Conservation (phyloP, 2,329 filamentous ascomycete genomes). For the Trichoderma semiorbis region DNA sequence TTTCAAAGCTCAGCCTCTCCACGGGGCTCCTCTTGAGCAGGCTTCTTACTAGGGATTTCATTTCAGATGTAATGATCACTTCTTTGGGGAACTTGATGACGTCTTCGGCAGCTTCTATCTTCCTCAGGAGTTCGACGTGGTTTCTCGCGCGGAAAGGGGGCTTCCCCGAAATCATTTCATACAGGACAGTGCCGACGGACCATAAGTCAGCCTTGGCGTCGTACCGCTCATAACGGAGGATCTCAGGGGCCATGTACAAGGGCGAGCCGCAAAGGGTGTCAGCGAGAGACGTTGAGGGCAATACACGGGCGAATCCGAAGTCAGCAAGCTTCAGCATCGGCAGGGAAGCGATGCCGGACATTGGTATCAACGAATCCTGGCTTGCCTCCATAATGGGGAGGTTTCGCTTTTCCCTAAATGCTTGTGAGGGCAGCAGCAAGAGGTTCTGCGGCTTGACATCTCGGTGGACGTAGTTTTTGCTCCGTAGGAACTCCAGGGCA, state of each 20-base stretch:
- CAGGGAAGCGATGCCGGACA: constrained; percentile 75
- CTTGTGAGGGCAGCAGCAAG: constrained; percentile 76
- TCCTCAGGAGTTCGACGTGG: constrained; percentile 87
- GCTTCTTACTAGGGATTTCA: constrained; percentile 76
- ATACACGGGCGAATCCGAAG: constrained; percentile 93
- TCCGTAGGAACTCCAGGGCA: constrained; percentile 82
- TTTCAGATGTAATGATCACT: constrained; percentile 64
- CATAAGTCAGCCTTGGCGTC: constrained; percentile 95
- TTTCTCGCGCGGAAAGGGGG: constrained; percentile 91
- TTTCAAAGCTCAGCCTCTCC: constrained; percentile 79
- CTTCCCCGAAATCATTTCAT: constrained; percentile 88
- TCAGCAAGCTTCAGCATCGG: constrained; percentile 98
- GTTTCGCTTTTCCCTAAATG: constrained; percentile 56
- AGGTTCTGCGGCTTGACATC: constrained; percentile 98
- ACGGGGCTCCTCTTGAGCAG: constrained; percentile 83
- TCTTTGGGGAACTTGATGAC: constrained; percentile 78
- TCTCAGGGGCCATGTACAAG: constrained; percentile 98
- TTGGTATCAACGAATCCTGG: constrained; percentile 75
- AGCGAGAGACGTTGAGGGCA: constrained; percentile 86
- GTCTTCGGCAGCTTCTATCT: constrained; percentile 87
- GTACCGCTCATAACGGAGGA: constrained; percentile 94
- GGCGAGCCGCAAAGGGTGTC: constrained; percentile 96
- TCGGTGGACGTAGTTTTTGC: constrained; percentile 85
- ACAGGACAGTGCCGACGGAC: constrained; percentile 94
- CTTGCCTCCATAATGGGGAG: constrained; percentile 70